Evolutionary conservation across 345 rosid genomes (phyloP), one percentile per base, ranked within the genome.

Genomic region (Arabidopsis suecica): DNA sequence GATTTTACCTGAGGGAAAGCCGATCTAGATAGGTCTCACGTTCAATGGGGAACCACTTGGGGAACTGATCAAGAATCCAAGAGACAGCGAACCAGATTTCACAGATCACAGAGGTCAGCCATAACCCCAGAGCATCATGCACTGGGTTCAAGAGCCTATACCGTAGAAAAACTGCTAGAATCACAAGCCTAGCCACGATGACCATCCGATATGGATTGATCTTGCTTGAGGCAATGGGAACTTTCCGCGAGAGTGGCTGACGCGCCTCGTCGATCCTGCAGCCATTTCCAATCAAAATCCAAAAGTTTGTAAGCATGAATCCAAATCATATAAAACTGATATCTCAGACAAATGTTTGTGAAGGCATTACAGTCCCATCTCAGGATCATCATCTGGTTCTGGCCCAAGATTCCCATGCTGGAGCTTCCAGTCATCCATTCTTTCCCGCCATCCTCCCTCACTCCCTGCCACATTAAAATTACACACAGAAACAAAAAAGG

Each of bases 21-120:
- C 96, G 91, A 74, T 94, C 97, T 32, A 94, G 91, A 71, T 94
- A 94, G 49, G 98, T 90, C 83, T 90, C 96, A 3, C 96, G 97
- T 44, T 94, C 93, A 56, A 95, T 87, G 14, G 96, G 99, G 66
- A 83, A 83, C 97, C 97, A 92, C 80, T 92, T 95, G 49, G 97
- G 98, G 76, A 91, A 94, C 89, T 94, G 96, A 86, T 94, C 98
- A 49, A 94, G 96, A 76, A 94, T 94, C 98, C 95, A 94, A 2
- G 98, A 94, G 66, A 94, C 53, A 2, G 98, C 98, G 50, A 94
- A 94, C 98, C 97, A 91, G 77, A 94, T 88, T 81, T 94, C 95
- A 75, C 97, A 95, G 69, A 87, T 83, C 30, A 92, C 85, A 74
- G 99, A 90, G 48, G 91, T 92, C 61, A 92, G 83, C 99, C 99